These are phyloP conservation scores for Leccinum disarticulatum DNA, from an alignment of 768 basidiomycete species.

Conservation along the genomic window DNA sequence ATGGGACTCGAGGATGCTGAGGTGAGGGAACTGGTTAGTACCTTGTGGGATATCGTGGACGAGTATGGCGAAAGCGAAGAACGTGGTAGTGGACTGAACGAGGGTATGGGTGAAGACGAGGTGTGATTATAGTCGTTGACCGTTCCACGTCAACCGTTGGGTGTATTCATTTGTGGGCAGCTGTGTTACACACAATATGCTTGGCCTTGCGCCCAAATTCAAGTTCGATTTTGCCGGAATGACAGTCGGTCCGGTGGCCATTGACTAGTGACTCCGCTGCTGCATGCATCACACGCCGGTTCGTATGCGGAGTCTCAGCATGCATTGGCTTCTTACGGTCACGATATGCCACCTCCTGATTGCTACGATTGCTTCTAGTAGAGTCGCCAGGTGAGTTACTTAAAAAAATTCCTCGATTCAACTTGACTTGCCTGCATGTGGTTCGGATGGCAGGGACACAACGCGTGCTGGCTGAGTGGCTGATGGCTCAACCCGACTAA, in stretches of 20 bases:
- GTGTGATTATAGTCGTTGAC: slow-evolving; percentile 3
- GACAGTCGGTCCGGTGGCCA: neutral
- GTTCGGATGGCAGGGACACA: neutral
- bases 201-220: neutral
- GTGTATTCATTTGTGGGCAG: neutral
- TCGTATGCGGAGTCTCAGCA: neutral
- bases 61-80: slow-evolving; percentile 32
- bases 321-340: neutral
- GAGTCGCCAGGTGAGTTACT: neutral
- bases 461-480: neutral
- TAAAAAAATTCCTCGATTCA: neutral
- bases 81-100: slow-evolving; percentile 22
- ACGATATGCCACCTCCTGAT: neutral
- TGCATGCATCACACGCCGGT: neutral
- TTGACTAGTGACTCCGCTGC: neutral
- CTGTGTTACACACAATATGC: neutral
- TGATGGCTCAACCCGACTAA: neutral
- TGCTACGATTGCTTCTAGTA: neutral
- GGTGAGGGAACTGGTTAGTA: slow-evolving; percentile 52
- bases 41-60: slow-evolving; percentile 61
- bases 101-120: slow-evolving; percentile 24
- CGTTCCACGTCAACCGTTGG: neutral
- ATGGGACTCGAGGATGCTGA: slow-evolving; percentile 56
- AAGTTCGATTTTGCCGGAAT: neutral
- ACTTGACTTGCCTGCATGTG: neutral